phyloP scores from a whole-genome alignment of 352 stramenopile species.

The Pythium graminicola region DNA sequence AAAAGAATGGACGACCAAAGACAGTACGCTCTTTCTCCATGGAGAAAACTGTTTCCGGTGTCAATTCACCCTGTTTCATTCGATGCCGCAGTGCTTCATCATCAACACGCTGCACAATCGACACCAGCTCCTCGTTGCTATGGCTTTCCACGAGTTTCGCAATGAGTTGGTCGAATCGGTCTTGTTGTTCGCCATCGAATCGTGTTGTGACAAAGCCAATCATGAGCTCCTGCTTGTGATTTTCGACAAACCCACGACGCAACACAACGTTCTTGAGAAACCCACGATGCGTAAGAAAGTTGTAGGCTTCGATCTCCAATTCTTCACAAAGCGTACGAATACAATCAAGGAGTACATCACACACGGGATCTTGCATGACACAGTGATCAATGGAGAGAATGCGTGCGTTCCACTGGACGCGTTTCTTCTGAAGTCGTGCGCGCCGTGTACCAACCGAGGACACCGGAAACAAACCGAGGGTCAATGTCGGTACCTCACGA shows the following conservation, averaged over 20 bases:
- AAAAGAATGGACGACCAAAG: conserved; percentile 35
- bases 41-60: background rate
- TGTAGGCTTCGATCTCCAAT: conserved; percentile 37
- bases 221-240: conserved; percentile 40
- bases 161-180: conserved; percentile 29
- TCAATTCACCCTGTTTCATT: background rate
- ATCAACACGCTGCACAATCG: conserved; percentile 57
- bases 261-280: conserved; percentile 69
- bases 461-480: conserved; percentile 65
- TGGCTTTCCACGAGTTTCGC: conserved; percentile 23
- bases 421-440: conserved; percentile 27
- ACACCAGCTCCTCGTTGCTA: conserved; percentile 33
- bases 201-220: conserved; percentile 54
- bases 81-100: conserved; percentile 49
- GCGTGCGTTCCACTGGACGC: conserved; percentile 45
- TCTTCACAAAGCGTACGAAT: conserved; percentile 29
- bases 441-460: conserved; percentile 38
- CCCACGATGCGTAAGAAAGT: conserved; percentile 50
- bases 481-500: conserved; percentile 33
- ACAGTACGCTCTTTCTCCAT: conserved; percentile 30
- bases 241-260: conserved; percentile 36
- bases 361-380: conserved; percentile 35
- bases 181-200: conserved; percentile 32
- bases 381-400: conserved; percentile 65
- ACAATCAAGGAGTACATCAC: conserved; percentile 39